These are phyloP conservation scores for Euphorbia corollata DNA, from an alignment of 441 rosid species.

Conservation along the genomic window DNA sequence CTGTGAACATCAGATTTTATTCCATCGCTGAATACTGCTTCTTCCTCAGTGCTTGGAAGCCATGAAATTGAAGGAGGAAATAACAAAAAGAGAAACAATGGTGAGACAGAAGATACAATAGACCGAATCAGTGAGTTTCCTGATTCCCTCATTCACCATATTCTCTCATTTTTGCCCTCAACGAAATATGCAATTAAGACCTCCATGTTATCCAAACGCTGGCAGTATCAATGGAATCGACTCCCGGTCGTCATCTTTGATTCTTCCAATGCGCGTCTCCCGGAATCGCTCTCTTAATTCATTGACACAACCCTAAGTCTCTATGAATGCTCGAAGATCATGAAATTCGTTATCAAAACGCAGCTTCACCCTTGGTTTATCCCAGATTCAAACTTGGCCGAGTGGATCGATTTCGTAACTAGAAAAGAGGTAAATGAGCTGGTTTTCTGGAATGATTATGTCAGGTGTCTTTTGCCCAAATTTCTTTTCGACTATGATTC, in stretches of 20 bases:
- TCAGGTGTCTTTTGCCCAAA: no score
- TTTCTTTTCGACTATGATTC: neutral
- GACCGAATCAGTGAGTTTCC: slow-evolving; percentile 24
- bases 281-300: no score
- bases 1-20: no score
- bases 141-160: no score
- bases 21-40: no score
- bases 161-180: slow-evolving; percentile 14
- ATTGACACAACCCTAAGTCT: neutral
- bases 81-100: neutral
- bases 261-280: no score
- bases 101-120: neutral
- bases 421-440: slow-evolving; percentile 6
- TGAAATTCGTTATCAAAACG: neutral
- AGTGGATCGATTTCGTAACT: slow-evolving; percentile 17
- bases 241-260: slow-evolving; percentile 13
- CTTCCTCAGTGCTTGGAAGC: no score
- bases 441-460: no score
- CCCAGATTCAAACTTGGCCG: neutral
- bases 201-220: slow-evolving; percentile 13
- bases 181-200: slow-evolving; percentile 11
- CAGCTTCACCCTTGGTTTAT: no score
- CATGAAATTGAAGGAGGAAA: no score
- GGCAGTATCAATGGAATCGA: slow-evolving; percentile 17
- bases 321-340: neutral